Conservation (phyloP, 768 basidiomycete genomes). For the Solioccasus polychromus region DNA sequence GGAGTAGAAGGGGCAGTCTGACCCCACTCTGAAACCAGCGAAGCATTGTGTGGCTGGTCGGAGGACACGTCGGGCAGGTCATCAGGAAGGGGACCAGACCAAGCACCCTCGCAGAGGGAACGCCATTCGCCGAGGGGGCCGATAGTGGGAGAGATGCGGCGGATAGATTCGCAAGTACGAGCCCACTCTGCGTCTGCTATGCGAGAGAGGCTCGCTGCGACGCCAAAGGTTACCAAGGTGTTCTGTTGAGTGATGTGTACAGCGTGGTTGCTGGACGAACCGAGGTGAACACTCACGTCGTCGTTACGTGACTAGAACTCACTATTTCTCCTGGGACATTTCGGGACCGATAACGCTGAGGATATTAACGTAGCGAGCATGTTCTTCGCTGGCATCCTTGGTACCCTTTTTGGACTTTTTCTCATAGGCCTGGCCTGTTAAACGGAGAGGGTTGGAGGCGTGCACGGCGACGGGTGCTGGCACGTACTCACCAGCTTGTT, state of each 20-base stretch:
- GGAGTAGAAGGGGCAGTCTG: slow-evolving; percentile 20
- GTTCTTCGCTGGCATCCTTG: slow-evolving; percentile 67
- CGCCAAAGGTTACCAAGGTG: slow-evolving; percentile 50
- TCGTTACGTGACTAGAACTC: slow-evolving; percentile 24
- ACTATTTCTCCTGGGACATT: slow-evolving; percentile 81
- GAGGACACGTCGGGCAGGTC: slow-evolving; percentile 24
- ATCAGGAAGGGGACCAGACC: slow-evolving; percentile 46
- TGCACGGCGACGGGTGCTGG: background rate
- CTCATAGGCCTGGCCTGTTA: slow-evolving; percentile 70
- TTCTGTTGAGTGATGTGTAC: slow-evolving; percentile 62
- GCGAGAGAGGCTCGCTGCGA: slow-evolving; percentile 64
- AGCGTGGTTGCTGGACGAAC: slow-evolving; percentile 56
- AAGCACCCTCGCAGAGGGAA: slow-evolving; percentile 72
- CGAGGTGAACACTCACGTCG: background rate
- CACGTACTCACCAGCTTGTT: slow-evolving; percentile 60
- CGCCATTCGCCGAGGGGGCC: slow-evolving; percentile 74
- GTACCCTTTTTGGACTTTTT: slow-evolving; percentile 77
- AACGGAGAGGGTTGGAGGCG: slow-evolving; percentile 4
- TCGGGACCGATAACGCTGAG: slow-evolving; percentile 72
- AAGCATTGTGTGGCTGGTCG: background rate
- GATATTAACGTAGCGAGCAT: slow-evolving; percentile 72
- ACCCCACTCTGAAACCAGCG: slow-evolving; percentile 31
- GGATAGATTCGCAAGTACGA: slow-evolving; percentile 67
- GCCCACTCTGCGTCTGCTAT: slow-evolving; percentile 82
- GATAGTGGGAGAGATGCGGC: slow-evolving; percentile 61